phyloP scores from a whole-genome alignment of 2,329 filamentous ascomycete genomes.

The Paramyrothecium roridum region DNA sequence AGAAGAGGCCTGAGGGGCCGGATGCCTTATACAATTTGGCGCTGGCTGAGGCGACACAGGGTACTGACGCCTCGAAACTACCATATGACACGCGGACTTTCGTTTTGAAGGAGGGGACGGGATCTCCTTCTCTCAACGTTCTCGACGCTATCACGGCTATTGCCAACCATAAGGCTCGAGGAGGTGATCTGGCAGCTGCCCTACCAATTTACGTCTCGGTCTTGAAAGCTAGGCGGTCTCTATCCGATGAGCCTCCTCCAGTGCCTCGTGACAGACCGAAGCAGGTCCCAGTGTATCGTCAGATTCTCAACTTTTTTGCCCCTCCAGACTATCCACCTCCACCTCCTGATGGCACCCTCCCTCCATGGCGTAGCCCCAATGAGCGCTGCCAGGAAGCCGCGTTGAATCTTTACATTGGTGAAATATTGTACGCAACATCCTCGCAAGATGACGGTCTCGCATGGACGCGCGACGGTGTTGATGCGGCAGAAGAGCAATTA shows the following conservation, averaged over 20 bases:
- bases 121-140: constrained; percentile 67
- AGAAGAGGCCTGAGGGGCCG: constrained; percentile 61
- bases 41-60: constrained; percentile 67
- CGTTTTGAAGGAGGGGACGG: constrained; percentile 58
- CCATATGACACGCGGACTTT: constrained; percentile 60
- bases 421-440: constrained; percentile 75
- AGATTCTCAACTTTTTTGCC: constrained; percentile 19
- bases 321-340: constrained; percentile 67
- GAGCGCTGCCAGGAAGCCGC: constrained; percentile 82
- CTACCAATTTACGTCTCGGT: constrained; percentile 84
- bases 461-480: constrained; percentile 88
- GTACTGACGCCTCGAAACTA: constrained; percentile 36
- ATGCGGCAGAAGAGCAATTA: constrained; percentile 69
- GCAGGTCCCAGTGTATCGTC: constrained; percentile 11
- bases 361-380: constrained; percentile 60
- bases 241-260: constrained; percentile 32
- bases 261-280: constrained; percentile 6
- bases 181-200: constrained; percentile 63
- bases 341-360: constrained; percentile 65
- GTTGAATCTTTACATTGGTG: constrained; percentile 85
- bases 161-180: constrained; percentile 72
- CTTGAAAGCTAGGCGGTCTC: constrained; percentile 71
- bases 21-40: constrained; percentile 73
- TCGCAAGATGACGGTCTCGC: constrained; percentile 68
- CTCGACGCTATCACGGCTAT: constrained; percentile 73